A percentile compares a stretch with the other conserved stretches of the same genome.
Evolutionary conservation across 192 early-diverging fungal species (phyloP).

Genomic region (Bifiguratus adelaidae): DNA sequence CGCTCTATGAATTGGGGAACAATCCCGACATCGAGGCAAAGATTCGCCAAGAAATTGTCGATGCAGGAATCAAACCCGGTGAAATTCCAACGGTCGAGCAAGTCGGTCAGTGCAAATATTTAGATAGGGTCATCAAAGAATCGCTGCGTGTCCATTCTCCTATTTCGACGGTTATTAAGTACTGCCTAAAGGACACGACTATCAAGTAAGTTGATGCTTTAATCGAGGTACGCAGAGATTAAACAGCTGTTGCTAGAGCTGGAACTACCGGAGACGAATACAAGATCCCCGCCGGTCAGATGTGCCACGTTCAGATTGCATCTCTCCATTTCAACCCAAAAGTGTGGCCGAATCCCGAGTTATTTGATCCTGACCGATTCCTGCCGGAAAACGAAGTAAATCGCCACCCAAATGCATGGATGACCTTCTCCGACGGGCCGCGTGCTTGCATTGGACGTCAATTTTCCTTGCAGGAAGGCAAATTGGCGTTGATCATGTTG

Average conservation of each 20-base stretch:
- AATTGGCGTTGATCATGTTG: constrained; percentile 33
- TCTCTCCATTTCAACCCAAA: constrained; percentile 27
- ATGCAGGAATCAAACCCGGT: constrained; percentile 18
- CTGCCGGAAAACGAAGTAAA: constrained; percentile 32
- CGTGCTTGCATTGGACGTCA: constrained; percentile 44
- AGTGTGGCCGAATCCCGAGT: too few relatives aligned
- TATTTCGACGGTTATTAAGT: constrained; percentile 17
- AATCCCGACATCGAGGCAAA: constrained; percentile 30
- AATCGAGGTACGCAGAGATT: too few relatives aligned
- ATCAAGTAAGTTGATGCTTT: too few relatives aligned
- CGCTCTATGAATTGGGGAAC: constrained; percentile 26
- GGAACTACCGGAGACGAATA: too few relatives aligned
- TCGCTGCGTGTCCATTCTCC: constrained; percentile 43
- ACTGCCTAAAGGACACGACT: constrained; percentile 28
- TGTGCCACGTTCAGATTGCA: too few relatives aligned
- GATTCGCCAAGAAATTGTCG: constrained; percentile 35
- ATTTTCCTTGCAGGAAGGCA: constrained; percentile 47
- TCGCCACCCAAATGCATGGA: constrained; percentile 33
- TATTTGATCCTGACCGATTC: constrained; percentile 44
- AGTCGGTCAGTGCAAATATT: constrained; percentile 25
- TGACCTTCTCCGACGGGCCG: constrained; percentile 31
- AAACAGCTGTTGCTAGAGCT: too few relatives aligned
- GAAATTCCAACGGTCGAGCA: constrained; percentile 20
- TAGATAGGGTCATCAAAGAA: constrained; percentile 46
- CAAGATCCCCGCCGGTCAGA: too few relatives aligned